phyloP scores from a whole-genome alignment of 1,284 basidiomycete genomes.

The Sphagnurus paluster region DNA sequence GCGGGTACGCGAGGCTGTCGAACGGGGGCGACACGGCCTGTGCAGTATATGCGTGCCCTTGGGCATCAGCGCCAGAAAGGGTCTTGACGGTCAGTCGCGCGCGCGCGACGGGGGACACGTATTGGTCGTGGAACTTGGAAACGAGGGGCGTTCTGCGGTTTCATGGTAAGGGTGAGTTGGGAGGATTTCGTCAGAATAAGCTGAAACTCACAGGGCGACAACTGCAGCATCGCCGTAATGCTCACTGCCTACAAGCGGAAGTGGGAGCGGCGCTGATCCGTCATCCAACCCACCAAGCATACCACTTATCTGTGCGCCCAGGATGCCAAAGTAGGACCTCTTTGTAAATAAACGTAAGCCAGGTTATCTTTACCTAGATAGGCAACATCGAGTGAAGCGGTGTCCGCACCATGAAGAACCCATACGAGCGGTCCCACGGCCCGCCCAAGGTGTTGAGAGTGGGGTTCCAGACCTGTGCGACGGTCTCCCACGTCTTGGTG shows the following conservation, averaged over 20 bases:
- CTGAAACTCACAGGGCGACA: slow-evolving; percentile 22
- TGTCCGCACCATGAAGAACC: slow-evolving; percentile 27
- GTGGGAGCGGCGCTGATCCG: slow-evolving; percentile 26
- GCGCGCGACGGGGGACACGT: slow-evolving; percentile 19
- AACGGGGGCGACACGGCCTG: slow-evolving; percentile 31
- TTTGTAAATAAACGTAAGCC: slow-evolving; percentile 3
- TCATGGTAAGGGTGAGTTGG: neutral
- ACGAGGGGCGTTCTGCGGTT: slow-evolving; percentile 25
- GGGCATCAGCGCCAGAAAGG: slow-evolving; percentile 11
- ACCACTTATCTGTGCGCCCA: slow-evolving; percentile 28
- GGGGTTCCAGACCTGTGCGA: slow-evolving; percentile 28
- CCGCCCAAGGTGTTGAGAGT: slow-evolving; percentile 28
- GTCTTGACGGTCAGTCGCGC: too few relatives aligned
- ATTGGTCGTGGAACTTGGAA: slow-evolving; percentile 28
- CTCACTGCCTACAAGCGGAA: slow-evolving; percentile 25
- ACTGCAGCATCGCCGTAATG: slow-evolving; percentile 29
- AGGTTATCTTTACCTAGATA: neutral
- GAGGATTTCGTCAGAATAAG: neutral
- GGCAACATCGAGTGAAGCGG: neutral
- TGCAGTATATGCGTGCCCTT: slow-evolving; percentile 20
- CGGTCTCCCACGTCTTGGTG: slow-evolving; percentile 23
- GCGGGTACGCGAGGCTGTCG: slow-evolving; percentile 23
- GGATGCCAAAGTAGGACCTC: slow-evolving; percentile 28
- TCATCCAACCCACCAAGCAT: slow-evolving; percentile 27
- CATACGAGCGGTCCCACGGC: slow-evolving; percentile 31